A percentile compares a stretch with the other conserved stretches of the same genome.
Evolutionary conservation across 371 early-diverging fungal species (phyloP).

Genomic region (Lichtheimia ornata): DNA sequence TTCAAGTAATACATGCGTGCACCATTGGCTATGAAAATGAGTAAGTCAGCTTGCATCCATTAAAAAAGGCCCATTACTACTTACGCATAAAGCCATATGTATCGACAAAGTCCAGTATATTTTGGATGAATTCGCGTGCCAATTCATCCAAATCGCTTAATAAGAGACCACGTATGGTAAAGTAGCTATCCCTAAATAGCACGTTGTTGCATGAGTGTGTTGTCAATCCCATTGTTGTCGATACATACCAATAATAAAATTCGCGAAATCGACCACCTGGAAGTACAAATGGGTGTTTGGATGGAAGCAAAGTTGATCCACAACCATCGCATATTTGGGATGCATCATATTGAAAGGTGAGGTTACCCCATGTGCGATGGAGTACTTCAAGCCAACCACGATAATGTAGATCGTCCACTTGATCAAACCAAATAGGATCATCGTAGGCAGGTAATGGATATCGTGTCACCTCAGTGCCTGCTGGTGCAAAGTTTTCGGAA

Average conservation of each 20-base stretch:
- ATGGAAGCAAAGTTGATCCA: slow-evolving; percentile 52
- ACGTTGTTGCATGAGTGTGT: neutral
- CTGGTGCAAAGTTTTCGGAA: slow-evolving; percentile 56
- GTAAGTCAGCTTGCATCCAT: neutral
- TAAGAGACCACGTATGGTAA: slow-evolving; percentile 80
- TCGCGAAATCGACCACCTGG: slow-evolving; percentile 94
- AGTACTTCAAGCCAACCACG: slow-evolving; percentile 54
- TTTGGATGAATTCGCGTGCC: slow-evolving; percentile 64
- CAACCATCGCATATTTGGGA: slow-evolving; percentile 58
- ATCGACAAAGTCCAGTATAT: slow-evolving; percentile 72
- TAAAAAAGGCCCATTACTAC: slow-evolving; percentile 8
- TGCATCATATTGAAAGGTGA: slow-evolving; percentile 58
- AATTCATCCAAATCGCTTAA: slow-evolving; percentile 61
- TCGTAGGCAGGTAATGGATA: slow-evolving; percentile 1
- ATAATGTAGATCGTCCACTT: slow-evolving; percentile 50
- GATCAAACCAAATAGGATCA: slow-evolving; percentile 26
- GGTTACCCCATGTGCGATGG: slow-evolving; percentile 62
- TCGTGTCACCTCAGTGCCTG: slow-evolving; percentile 17
- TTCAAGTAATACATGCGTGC: slow-evolving; percentile 85
- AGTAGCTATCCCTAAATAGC: slow-evolving; percentile 73
- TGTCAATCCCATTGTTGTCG: neutral
- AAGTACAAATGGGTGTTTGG: slow-evolving; percentile 74
- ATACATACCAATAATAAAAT: slow-evolving; percentile 81
- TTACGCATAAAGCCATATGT: slow-evolving; percentile 79
- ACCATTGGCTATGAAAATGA: slow-evolving; percentile 66